Base-by-base conservation (phyloP, 2,329 filamentous ascomycete genomes). In the Hymenoscyphus fructigenus region DNA sequence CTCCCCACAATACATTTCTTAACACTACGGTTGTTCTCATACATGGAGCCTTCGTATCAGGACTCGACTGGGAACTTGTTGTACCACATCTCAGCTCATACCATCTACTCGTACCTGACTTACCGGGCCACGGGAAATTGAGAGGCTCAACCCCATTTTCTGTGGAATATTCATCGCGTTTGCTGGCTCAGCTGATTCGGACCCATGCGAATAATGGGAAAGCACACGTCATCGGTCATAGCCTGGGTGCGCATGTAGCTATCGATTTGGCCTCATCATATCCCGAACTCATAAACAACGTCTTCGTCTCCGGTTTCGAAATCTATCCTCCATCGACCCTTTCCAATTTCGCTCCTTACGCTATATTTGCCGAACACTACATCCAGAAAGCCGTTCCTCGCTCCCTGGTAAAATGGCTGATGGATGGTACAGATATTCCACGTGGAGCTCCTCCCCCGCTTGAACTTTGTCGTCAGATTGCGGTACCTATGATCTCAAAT, bases 201-300 rank as follows among this genome's bases (percentile, higher is more conserved):
- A 44, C 28, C 5, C 58, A 60, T 44, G 34, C 58, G 7, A 28
- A 28, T 23, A 47, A 60, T 47, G 58, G 58, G 2, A 60, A 47
- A 47, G 58, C 58, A 47, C 34, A 60, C 23, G 3, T 60, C 14
- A 38, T 44, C 12, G 58, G 58, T 28, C 41, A 44, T 20, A 17
- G 26, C 34, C 12, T 60, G n/a, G 34, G 58, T 12, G 58, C 34
- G 17, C 28, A 60, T 23, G 44, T 23, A 14, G 23, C 34, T 15
- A 50, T 60, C n/a, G 28, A 60, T 29, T 23, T 60, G 3, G 58
- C 58, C 15, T 38, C 41, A 7, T 29, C 15, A 28, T 47, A 60
- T 44, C 58, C 36, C 5, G 38, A 60, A 15, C n/a, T 60, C 9
- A 47, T 60, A 23, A 20, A 34, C 15, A 29, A 44, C 36, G 17